phyloP scores from a whole-genome alignment of 1,284 basidiomycete species.

The Papiliotrema nemorosa region DNA sequence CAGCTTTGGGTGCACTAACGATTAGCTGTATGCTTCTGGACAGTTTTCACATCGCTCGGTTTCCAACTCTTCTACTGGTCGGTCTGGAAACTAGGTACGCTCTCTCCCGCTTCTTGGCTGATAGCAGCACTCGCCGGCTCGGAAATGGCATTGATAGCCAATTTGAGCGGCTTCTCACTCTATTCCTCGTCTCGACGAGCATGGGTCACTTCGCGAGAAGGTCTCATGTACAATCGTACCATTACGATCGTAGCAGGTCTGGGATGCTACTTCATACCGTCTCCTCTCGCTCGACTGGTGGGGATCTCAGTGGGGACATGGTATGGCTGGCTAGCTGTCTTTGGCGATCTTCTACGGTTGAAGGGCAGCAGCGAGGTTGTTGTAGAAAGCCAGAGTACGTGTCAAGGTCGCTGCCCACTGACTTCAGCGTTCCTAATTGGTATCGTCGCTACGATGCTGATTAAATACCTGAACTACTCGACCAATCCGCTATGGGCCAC shows the following conservation, averaged over 20 bases:
- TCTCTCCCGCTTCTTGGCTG: neutral
- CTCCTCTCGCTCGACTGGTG: slow-evolving; percentile 59
- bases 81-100: slow-evolving; percentile 73
- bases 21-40: slow-evolving; percentile 81
- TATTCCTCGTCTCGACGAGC: slow-evolving; percentile 52
- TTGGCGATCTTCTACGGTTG: slow-evolving; percentile 58
- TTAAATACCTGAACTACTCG: slow-evolving; percentile 72
- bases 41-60: slow-evolving; percentile 74
- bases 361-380: slow-evolving; percentile 51
- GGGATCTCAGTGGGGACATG: slow-evolving; percentile 59
- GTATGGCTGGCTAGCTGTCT: slow-evolving; percentile 56
- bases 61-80: slow-evolving; percentile 89
- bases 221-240: slow-evolving; percentile 54
- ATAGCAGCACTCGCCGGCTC: slow-evolving; percentile 57
- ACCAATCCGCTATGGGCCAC: slow-evolving; percentile 88
- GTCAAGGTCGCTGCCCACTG: neutral
- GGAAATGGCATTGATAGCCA: slow-evolving; percentile 65
- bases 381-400: slow-evolving; percentile 58
- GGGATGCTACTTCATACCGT: slow-evolving; percentile 58
- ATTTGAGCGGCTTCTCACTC: slow-evolving; percentile 64
- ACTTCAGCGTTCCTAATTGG: slow-evolving; percentile 62
- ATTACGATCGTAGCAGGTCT: slow-evolving; percentile 60
- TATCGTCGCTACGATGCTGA: slow-evolving; percentile 64
- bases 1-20: slow-evolving; percentile 1
- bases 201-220: slow-evolving; percentile 54